Evolutionary conservation across 2,329 filamentous ascomycete genomes (phyloP).

Genomic region (Plectosphaerella plurivora): DNA sequence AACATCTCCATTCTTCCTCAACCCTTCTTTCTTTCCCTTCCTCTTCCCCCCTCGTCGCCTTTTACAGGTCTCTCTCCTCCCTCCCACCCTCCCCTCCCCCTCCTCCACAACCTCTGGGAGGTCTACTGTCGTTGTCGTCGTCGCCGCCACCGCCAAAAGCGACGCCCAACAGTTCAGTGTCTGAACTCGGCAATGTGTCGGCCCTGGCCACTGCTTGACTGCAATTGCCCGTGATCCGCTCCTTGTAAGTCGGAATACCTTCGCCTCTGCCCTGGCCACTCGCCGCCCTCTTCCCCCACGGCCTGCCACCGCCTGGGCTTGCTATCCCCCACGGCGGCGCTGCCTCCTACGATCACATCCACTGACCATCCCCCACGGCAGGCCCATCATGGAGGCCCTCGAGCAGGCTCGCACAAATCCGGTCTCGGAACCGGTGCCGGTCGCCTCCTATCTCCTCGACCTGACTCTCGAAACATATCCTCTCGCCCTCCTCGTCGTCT

Average conservation of each 20-base stretch:
- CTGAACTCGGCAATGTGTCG: constrained; percentile 1
- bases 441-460: constrained; percentile 38
- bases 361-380: not conserved
- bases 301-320: not conserved
- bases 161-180: not conserved
- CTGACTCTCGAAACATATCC: constrained; percentile 48
- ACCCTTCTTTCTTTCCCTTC: constrained; percentile 1
- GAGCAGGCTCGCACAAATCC: constrained; percentile 17
- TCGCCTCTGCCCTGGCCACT: not conserved
- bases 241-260: constrained; percentile 1
- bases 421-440: constrained; percentile 14
- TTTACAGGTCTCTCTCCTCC: constrained; percentile 4
- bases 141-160: too few relatives aligned
- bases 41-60: constrained; percentile 2
- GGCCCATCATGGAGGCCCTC: constrained; percentile 27
- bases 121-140: too few relatives aligned
- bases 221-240: not conserved
- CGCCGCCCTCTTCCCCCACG: not conserved
- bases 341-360: not conserved
- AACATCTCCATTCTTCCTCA: not conserved
- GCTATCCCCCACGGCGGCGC: not conserved
- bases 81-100: not conserved
- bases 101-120: not conserved
- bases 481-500: constrained; percentile 45
- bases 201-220: constrained; percentile 1